Evolutionary conservation across 768 basidiomycete species (phyloP).

Genomic region (Solioccasus polychromus): DNA sequence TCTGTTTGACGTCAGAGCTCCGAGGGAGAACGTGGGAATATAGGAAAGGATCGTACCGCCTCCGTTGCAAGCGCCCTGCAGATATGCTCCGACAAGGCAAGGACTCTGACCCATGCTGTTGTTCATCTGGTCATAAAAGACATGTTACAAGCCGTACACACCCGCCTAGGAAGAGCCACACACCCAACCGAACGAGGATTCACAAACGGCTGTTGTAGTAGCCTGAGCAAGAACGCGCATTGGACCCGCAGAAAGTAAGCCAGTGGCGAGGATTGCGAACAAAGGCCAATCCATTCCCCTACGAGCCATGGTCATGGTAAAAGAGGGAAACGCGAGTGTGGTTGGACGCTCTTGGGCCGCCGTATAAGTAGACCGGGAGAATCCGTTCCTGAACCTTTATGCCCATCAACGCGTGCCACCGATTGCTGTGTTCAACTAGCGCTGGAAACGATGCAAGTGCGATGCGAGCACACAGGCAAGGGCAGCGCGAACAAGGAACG

Average conservation of each 20-base stretch:
- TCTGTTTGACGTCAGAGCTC: too few species aligned
- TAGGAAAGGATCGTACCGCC: conserved; percentile 35
- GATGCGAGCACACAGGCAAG: too few species aligned
- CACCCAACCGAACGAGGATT: conserved; percentile 27
- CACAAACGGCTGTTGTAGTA: conserved; percentile 21
- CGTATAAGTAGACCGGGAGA: neutral
- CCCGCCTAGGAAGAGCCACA: neutral
- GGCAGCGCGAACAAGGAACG: too few species aligned
- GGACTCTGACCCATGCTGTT: conserved; percentile 49
- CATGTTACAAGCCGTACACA: neutral
- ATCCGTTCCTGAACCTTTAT: too few species aligned
- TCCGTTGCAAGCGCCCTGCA: conserved; percentile 41
- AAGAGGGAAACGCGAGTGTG: neutral
- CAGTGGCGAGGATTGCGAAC: conserved; percentile 18
- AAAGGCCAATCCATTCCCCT: conserved; percentile 9
- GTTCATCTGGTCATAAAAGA: conserved; percentile 20
- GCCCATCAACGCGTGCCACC: neutral
- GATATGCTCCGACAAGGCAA: conserved; percentile 42
- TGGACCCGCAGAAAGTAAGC: conserved; percentile 18
- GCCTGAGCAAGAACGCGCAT: conserved; percentile 20
- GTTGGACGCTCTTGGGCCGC: neutral
- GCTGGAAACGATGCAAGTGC: too few species aligned
- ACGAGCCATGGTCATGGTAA: conserved; percentile 16
- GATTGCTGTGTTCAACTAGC: neutral
- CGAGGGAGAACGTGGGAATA: conserved; percentile 6